Evolutionary conservation across 345 rosid species (phyloP), one percentile per base, ranked within the genome.

Genomic region (Hibiscus trionum): DNA sequence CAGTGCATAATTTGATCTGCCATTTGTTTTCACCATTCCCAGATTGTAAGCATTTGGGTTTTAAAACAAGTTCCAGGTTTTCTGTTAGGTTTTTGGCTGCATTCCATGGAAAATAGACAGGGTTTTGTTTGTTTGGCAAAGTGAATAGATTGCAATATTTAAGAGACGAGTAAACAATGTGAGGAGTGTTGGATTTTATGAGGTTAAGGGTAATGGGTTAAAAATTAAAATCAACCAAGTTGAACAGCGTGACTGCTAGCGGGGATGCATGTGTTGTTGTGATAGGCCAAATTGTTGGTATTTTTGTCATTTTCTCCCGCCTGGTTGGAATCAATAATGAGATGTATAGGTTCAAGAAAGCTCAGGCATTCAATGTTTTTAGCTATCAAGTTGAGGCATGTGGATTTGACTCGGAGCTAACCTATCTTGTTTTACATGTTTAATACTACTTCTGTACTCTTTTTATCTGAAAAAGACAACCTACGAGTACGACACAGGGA

Each of bases 331-430:
- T 46, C 7, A 46, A 16, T 46, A 24, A 66, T 66, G 56, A 12
- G 70, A 66, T 66, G 46, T 46, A 66, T 24, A 14, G 56, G 12
- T 46, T 66, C 70, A 66, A 66, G 69, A 27, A 66, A 66, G 55
- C 70, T 46, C 55, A 44, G 7, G 53, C 19, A 9, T 21, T 11
- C 1, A 50, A 15, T 12, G 56, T 21, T 24, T 2, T 24, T 7
- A 3, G 56, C 35, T 44, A 12, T 66, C 53, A 44, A 44, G 55
- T 21, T 8, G 53, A 44, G 12, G 17, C 55, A 66, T 46, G 56
- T 46, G 70, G 70, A 66, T 26, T 66, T 66, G 35, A 66, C 55
- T 44, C 24, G 0, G 17, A 66, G 17, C 55, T 12, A 21, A 44
- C 55, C 15, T 29, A 66, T 44, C 35, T 46, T 66, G 70, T 66